A percentile compares a stretch with the other conserved stretches of the same genome.
Conservation (phyloP, 2,329 filamentous ascomycete genomes). For the Lecanicillium sp. region DNA sequence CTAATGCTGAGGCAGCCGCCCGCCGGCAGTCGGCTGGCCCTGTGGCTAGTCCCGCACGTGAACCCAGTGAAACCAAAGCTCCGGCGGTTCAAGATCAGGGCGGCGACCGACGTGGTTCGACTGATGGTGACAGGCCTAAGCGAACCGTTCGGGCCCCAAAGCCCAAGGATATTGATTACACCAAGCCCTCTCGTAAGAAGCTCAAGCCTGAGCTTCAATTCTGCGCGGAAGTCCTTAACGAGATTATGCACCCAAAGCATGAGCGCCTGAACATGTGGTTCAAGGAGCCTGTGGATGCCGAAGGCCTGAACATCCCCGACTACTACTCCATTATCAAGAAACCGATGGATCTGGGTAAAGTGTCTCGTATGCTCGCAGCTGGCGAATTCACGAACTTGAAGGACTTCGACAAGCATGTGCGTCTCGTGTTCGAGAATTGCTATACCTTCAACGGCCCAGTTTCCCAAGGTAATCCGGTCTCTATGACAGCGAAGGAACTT, state of each 20-base stretch:
- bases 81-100: constrained; percentile 3
- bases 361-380: constrained; percentile 65
- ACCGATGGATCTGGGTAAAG: constrained; percentile 90
- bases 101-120: constrained; percentile 15
- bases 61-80: constrained; percentile 14
- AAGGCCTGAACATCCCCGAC: constrained; percentile 85
- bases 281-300: constrained; percentile 79
- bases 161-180: constrained; percentile 84
- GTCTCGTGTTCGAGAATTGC: constrained; percentile 82
- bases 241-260: constrained; percentile 70
- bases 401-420: constrained; percentile 79
- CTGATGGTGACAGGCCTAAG: constrained; percentile 75
- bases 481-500: constrained; percentile 61
- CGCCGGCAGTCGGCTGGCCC: constrained; percentile 23
- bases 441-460: constrained; percentile 72
- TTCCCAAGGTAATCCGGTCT: constrained; percentile 58
- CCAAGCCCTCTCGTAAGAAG: constrained; percentile 74
- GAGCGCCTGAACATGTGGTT: constrained; percentile 64
- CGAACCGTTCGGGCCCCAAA: constrained; percentile 89
- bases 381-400: constrained; percentile 76
- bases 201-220: constrained; percentile 84
- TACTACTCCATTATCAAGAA: constrained; percentile 94
- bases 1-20: constrained; percentile 16
- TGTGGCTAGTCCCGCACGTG: constrained; percentile 19
- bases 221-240: constrained; percentile 71